Evolutionary conservation across 2,329 filamentous ascomycete genomes (phyloP).

Genomic region (Fusarium verrucosum): DNA sequence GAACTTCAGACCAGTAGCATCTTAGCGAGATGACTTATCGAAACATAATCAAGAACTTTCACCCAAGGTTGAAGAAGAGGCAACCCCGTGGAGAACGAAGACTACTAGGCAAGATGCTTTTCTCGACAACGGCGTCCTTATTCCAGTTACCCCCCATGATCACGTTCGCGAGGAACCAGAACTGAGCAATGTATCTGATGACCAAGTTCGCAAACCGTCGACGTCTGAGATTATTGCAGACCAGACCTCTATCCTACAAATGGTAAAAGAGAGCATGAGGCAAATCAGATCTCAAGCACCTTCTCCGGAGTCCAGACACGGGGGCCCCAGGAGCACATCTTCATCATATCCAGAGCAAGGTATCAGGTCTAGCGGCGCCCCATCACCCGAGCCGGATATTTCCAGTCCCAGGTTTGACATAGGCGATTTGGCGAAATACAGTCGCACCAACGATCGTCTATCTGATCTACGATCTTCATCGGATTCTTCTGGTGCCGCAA

Average conservation of each 20-base stretch:
- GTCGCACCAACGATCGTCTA: constrained; percentile 43
- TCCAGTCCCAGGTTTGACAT: constrained; percentile 40
- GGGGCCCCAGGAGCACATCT: constrained; percentile 43
- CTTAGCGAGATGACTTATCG: constrained; percentile 3
- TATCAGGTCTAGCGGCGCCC: constrained; percentile 30
- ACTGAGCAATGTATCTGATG: constrained; percentile 11
- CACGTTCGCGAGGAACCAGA: constrained; percentile 19
- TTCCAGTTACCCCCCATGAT: constrained; percentile 3
- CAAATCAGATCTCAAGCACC: constrained; percentile 12
- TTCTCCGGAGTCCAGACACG: constrained; percentile 10
- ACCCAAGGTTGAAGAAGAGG: constrained; percentile 21
- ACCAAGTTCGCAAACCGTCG: not conserved
- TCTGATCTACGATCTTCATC: constrained; percentile 46
- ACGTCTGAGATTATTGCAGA: constrained; percentile 28
- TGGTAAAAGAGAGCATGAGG: constrained; percentile 30
- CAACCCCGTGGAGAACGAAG: constrained; percentile 18
- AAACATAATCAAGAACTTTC: not conserved
- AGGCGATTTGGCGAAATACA: constrained; percentile 46
- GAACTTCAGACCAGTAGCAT: constrained; percentile 11
- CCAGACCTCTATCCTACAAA: constrained; percentile 26
- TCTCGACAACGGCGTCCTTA: constrained; percentile 8
- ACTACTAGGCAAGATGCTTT: constrained; percentile 14
- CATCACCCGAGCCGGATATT: constrained; percentile 44
- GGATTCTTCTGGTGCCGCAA: constrained; percentile 25
- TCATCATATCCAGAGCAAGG: constrained; percentile 46